Evolutionary conservation across 2,329 filamentous ascomycete genomes (phyloP).

Genomic region (Nothophoma quercina): DNA sequence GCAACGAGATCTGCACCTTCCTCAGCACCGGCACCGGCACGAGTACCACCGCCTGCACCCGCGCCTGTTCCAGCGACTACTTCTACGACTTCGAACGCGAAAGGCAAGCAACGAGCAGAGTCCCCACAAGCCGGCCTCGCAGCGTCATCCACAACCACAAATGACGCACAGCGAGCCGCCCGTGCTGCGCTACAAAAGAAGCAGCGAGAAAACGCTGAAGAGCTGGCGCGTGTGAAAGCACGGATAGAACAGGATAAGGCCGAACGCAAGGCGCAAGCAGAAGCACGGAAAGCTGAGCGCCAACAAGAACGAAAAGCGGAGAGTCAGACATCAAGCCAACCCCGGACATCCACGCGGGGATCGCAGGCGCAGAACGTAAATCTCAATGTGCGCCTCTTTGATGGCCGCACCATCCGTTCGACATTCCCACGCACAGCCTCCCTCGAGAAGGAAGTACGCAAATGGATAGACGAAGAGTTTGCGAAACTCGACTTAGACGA

Average conservation of each 20-base stretch:
- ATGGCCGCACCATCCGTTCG: constrained; percentile 79
- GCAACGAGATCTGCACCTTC: constrained; percentile 16
- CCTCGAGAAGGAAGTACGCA: constrained; percentile 71
- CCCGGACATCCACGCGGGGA: constrained; percentile 31
- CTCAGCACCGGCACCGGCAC: constrained; percentile 4
- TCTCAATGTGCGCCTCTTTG: constrained; percentile 82
- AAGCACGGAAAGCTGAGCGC: constrained; percentile 47
- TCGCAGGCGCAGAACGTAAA: constrained; percentile 44
- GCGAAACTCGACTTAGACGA: constrained; percentile 31
- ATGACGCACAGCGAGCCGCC: constrained; percentile 45
- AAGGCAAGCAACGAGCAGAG: constrained; percentile 54
- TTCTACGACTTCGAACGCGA: constrained; percentile 33
- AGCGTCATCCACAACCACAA: constrained; percentile 42
- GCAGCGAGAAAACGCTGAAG: constrained; percentile 70
- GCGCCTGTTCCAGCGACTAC: constrained; percentile 8
- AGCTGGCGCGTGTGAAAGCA: constrained; percentile 74
- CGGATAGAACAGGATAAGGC: constrained; percentile 80
- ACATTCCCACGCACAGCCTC: constrained; percentile 72
- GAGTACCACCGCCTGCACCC: constrained; percentile 3
- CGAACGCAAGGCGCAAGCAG: constrained; percentile 62
- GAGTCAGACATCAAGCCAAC: constrained; percentile 10
- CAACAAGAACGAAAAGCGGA: constrained; percentile 26
- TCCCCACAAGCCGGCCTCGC: constrained; percentile 46
- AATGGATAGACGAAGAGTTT: constrained; percentile 72
- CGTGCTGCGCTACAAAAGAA: constrained; percentile 64